Base-by-base conservation (phyloP, 495 filamentous ascomycete species). In the Tuber borchii region DNA sequence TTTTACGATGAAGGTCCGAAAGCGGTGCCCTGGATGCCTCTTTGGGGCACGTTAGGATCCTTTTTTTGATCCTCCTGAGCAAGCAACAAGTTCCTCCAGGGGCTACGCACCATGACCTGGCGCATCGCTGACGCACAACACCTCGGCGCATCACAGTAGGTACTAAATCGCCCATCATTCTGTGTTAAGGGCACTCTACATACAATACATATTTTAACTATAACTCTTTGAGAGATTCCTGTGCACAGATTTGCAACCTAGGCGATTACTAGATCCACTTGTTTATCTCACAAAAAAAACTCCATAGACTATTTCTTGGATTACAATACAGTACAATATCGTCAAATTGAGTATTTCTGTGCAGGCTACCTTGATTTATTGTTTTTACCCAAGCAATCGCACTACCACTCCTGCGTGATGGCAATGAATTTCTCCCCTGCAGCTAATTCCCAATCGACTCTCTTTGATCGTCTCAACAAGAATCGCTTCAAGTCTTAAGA, bases 341-440 rank as follows among this genome's bases (percentile, higher is more conserved):
- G 48, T 51, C 22, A n/a, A 51, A n/a, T 51, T 51, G 48, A 51
- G 48, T 51, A 51, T 51, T 51, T 51, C 48, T 51, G 48, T 51
- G 7, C 48, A 51, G 48, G 48, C 22, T 51, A 51, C n/a, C 48
- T 51, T 51, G 48, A 51, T 51, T 51, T 51, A 51, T 51, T 51
- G 22, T 51, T 51, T 51, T 51, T 51, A 51, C 48, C 22, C 48
- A 51, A 51, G 48, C 20, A 51, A 22, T 51, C 22, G 6, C 22
- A 51, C 48, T 51, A 20, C 22, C 19, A 51, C 22, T 51, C 22
- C 22, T 9, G 48, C 48, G n/a, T 51, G 48, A 51, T n/a, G n/a
- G 19, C 48, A n/a, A 51, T 51, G 22, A 51, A 51, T 20, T 51
- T n/a, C 17, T 45, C 44, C 9, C n/a, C 22, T 51, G 48, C 48